Percentiles rank a stretch among this genome's conserved stretches.
Conservation (phyloP, 345 rosid species). For the Trapa incisa region DNA sequence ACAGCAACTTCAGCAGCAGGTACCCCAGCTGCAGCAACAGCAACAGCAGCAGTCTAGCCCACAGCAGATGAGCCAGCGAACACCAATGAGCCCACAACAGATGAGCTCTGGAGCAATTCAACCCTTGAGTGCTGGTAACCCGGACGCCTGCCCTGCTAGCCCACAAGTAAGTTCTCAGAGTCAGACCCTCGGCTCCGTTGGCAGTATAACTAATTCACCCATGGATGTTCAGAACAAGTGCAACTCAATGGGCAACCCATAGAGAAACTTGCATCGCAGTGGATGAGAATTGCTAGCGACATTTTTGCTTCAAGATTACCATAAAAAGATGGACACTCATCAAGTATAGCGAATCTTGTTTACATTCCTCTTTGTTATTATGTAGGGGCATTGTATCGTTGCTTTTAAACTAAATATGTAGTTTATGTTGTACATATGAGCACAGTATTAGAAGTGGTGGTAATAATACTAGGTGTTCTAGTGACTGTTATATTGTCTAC, state of each 20-base stretch:
- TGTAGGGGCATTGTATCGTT: background rate
- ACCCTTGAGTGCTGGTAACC: conserved; percentile 60
- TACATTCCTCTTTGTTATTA: background rate
- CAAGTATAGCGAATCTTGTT: background rate
- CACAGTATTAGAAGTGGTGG: no score
- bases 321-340: background rate
- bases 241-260: conserved; percentile 46
- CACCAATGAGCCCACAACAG: conserved; percentile 80
- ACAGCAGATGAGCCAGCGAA: conserved; percentile 73
- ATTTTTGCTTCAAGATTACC: background rate
- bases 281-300: background rate
- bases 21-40: conserved; percentile 25
- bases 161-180: conserved; percentile 95
- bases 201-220: conserved; percentile 84
- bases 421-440: no score
- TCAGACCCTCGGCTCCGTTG: conserved; percentile 81
- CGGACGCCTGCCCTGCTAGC: conserved; percentile 78
- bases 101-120: conserved; percentile 74
- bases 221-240: conserved; percentile 82
- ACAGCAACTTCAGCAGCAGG: conserved; percentile 26
- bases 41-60: conserved; percentile 41
- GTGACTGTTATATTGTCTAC: no score
- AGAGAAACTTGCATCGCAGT: background rate
- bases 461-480: no score
- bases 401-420: no score